phyloP scores from a whole-genome alignment of 768 basidiomycete genomes.

The Neoboletus magnificus region DNA sequence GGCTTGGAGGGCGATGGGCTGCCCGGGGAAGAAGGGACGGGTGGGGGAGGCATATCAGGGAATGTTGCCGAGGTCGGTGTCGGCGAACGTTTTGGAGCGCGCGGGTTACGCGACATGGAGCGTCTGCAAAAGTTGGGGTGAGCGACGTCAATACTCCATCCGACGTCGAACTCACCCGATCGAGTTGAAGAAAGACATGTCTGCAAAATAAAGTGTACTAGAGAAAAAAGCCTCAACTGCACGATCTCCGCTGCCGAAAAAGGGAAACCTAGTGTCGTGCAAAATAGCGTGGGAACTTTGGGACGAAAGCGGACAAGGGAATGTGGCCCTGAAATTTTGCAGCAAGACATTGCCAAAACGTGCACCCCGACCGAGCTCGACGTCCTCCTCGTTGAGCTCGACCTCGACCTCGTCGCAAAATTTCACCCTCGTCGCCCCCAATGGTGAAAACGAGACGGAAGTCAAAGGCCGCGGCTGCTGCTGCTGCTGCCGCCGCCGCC shows the following conservation, averaged over 20 bases:
- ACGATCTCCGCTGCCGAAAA: slow-evolving; percentile 5
- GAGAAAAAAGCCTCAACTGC: neutral
- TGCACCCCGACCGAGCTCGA: slow-evolving; percentile 8
- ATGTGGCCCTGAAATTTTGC: too few species aligned
- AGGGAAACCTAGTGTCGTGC: neutral
- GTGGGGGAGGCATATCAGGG: slow-evolving; percentile 42
- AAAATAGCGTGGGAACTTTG: slow-evolving; percentile 20
- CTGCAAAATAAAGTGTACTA: neutral
- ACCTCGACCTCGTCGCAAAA: neutral
- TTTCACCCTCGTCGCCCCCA: neutral
- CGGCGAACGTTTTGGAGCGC: slow-evolving; percentile 66
- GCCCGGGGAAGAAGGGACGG: slow-evolving; percentile 39
- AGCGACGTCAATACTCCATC: slow-evolving; percentile 2
- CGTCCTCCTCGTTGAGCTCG: slow-evolving; percentile 38
- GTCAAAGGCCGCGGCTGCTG: slow-evolving; percentile 51
- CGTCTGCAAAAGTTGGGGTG: slow-evolving; percentile 42
- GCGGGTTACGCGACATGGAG: slow-evolving; percentile 72
- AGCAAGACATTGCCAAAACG: slow-evolving; percentile 12
- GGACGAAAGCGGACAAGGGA: neutral
- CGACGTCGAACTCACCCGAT: slow-evolving; percentile 53
- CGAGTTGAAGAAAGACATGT: slow-evolving; percentile 85
- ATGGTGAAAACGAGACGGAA: slow-evolving; percentile 59
- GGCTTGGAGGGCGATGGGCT: slow-evolving; percentile 45
- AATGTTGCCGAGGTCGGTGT: slow-evolving; percentile 71
- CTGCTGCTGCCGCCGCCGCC: slow-evolving; percentile 25